Evolutionary conservation across 1,284 basidiomycete genomes (phyloP).

Genomic region (Polyporus tsugae): DNA sequence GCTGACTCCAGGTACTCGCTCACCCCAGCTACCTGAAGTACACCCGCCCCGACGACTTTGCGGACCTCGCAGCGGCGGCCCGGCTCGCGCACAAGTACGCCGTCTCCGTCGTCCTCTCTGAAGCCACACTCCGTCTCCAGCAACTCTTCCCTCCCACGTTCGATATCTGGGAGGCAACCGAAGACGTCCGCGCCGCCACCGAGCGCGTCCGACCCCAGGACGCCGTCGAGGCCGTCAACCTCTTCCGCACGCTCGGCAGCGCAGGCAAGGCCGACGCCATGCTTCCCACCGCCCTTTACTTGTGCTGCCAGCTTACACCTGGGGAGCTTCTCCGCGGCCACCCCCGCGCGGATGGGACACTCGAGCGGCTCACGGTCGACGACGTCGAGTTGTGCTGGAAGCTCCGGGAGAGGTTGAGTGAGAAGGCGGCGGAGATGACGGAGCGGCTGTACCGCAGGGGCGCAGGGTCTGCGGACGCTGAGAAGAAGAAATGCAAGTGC

Average conservation of each 20-base stretch:
- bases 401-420: not conserved
- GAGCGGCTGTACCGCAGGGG: not conserved
- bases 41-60: not conserved
- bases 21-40: not conserved
- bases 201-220: conserved; percentile 4
- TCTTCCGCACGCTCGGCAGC: not conserved
- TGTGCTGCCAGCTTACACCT: conserved; percentile 4
- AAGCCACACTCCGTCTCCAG: not conserved
- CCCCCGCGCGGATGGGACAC: conserved; percentile 2
- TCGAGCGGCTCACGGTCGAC: conserved; percentile 5
- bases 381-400: conserved; percentile 13
- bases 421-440: not conserved
- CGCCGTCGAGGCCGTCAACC: conserved; percentile 10
- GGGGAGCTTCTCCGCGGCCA: conserved; percentile 4
- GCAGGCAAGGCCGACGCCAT: not conserved
- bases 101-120: not conserved
- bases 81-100: conserved; percentile 21
- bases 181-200: not conserved
- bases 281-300: conserved; percentile 13
- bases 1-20: not conserved
- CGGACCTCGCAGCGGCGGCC: conserved; percentile 2
- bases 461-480: not conserved
- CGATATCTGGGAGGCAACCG: conserved; percentile 1
- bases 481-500: not conserved
- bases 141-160: conserved; percentile 3